A percentile compares a stretch with the other conserved stretches of the same genome.
Evolutionary conservation across 495 filamentous ascomycete species (phyloP).

Genomic region (Tuber microsphaerosporum): DNA sequence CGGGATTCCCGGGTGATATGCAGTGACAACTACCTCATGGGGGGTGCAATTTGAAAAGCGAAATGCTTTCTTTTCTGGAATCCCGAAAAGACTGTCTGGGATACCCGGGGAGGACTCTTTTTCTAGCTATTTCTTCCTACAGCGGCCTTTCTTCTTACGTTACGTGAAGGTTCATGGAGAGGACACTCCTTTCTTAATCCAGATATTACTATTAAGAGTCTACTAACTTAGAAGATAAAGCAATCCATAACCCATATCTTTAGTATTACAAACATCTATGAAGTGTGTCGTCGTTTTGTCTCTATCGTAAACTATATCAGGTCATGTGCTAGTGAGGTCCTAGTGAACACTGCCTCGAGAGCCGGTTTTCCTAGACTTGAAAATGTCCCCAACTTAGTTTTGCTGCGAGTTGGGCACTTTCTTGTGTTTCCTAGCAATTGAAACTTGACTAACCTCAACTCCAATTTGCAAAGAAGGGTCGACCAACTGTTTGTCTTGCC

Average conservation of each 20-base stretch:
- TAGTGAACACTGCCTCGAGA: too few species aligned
- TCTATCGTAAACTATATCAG: neutral
- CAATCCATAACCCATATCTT: neutral
- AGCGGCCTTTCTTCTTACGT: neutral
- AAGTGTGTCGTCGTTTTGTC: neutral
- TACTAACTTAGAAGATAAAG: neutral
- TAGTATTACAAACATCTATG: neutral
- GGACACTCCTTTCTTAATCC: neutral
- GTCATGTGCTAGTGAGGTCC: neutral
- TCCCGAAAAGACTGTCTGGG: neutral
- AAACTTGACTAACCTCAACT: too few species aligned
- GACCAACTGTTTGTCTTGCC: too few species aligned
- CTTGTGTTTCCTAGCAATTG: too few species aligned
- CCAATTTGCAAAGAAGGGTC: too few species aligned
- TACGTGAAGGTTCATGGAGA: neutral
- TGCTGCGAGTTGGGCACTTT: too few species aligned
- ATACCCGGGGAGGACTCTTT: neutral
- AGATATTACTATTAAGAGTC: neutral
- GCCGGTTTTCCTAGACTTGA: too few species aligned
- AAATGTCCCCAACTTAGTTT: too few species aligned
- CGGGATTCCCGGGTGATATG: neutral
- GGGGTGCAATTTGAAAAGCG: neutral
- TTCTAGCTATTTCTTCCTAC: neutral
- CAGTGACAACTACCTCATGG: neutral
- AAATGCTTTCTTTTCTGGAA: neutral